Base-by-base conservation (phyloP, 768 basidiomycete species). In the Leucocoprinus leucothites region DNA sequence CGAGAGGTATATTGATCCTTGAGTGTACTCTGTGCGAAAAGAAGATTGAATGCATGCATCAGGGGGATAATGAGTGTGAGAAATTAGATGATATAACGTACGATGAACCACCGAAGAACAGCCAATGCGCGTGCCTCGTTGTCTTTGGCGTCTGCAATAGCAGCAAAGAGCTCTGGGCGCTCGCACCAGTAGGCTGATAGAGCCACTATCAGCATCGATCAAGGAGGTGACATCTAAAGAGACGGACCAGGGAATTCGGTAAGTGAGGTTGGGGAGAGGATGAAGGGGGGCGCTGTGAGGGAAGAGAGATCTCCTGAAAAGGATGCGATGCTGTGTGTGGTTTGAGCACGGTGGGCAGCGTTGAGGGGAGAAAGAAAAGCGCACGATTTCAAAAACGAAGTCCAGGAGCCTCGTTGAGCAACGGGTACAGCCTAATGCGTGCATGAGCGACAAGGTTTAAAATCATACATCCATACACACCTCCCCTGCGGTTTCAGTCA, bases 21-120 rank as follows among this genome's bases (percentile, higher is more conserved):
- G 48, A 99, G 80, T 0, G 96, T 99, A 64, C 87, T 87, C 88
- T 89, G 56, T n/a, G n/a, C n/a, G n/a, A n/a, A n/a, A n/a, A n/a
- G n/a, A n/a, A n/a, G n/a, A n/a, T n/a, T n/a, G n/a, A n/a, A n/a
- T n/a, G n/a, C n/a, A n/a, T n/a, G n/a, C n/a, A n/a, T n/a, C n/a
- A 14, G 24, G 38, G 28, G 28, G 46, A 35, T 6, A 18, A 57
- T 44, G 28, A 51, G 35, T 38, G 42, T 48, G 51, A 14, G 51
- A 24, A 18, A 5, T 40, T 34, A 11, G 45, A 28, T 50, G 43
- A 13, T 26, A 19, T 57, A 22, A 74, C 86, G 62, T 61, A 91
- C 87, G 64, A 99, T 90, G 73, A 98, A 99, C 96, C 96, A 99
- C 63, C 81, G 83, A 43, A 98, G 78, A n/a, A 98, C 92, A 5